These are phyloP conservation scores for Penicillium sp. DNA, from an alignment of 2,329 filamentous ascomycete species.

Conservation along the genomic window DNA sequence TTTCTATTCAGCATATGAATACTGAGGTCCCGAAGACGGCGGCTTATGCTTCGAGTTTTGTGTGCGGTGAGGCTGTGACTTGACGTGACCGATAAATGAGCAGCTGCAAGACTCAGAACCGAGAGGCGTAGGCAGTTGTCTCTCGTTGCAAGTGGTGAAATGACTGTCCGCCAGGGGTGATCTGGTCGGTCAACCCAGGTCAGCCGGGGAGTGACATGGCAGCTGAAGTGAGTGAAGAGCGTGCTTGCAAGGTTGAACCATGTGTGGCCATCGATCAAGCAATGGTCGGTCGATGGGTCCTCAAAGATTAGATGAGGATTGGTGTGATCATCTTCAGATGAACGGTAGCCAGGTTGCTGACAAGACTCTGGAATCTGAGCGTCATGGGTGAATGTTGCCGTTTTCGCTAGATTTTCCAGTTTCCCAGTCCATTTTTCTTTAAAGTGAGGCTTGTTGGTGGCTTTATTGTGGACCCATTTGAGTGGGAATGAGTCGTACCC, in stretches of 20 bases:
- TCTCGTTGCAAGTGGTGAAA: conserved; percentile 20
- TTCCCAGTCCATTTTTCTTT: background rate
- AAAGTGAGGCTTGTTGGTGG: background rate
- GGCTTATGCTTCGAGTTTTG: background rate
- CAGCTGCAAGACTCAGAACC: conserved; percentile 21
- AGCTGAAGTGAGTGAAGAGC: conserved; percentile 23
- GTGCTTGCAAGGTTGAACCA: conserved; percentile 7
- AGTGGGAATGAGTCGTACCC: conserved; percentile 34
- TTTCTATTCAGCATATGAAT: conserved; percentile 11
- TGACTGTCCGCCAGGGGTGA: conserved; percentile 25
- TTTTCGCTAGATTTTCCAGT: background rate
- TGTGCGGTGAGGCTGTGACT: background rate
- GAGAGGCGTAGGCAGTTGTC: conserved; percentile 21
- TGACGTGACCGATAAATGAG: conserved; percentile 16
- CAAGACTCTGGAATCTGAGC: background rate
- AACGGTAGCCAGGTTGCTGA: background rate
- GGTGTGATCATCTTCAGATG: background rate
- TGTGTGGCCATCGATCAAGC: conserved; percentile 12
- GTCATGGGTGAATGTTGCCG: background rate
- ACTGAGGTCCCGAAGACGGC: background rate
- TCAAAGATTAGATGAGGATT: background rate
- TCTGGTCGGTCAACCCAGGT: conserved; percentile 25
- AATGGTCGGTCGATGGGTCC: background rate
- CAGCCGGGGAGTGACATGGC: conserved; percentile 20
- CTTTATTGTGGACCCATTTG: conserved; percentile 35